These are phyloP conservation scores for Raddia guianensis DNA, from an alignment of 176 grass and related monocot species.

Conservation along the genomic window DNA sequence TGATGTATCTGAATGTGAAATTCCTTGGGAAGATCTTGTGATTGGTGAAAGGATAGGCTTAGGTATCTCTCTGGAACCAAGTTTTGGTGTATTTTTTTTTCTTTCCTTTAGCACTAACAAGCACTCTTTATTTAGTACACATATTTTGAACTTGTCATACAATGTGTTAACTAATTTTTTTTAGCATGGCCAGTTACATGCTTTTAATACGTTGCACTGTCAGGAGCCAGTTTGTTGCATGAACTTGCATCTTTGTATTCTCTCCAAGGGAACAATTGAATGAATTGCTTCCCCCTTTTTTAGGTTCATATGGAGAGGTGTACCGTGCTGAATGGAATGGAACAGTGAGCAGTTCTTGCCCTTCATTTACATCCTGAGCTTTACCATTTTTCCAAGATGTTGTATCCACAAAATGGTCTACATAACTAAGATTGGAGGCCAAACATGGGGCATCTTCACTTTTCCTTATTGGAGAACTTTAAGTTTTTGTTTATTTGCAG, in stretches of 20 bases:
- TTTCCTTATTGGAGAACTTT: slow-evolving; percentile 27
- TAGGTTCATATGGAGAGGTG: slow-evolving; percentile 99
- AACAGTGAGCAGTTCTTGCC: slow-evolving; percentile 66
- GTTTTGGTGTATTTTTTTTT: slow-evolving; percentile 33
- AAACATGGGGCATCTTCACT: slow-evolving; percentile 20
- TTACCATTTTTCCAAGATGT: slow-evolving; percentile 17
- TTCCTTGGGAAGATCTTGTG: slow-evolving; percentile 93
- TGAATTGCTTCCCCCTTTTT: slow-evolving; percentile 36
- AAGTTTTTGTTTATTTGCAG: slow-evolving; percentile 60
- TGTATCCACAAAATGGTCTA: slow-evolving; percentile 15
- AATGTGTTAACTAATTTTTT: background rate
- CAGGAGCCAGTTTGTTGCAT: slow-evolving; percentile 25
- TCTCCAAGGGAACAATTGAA: slow-evolving; percentile 37
- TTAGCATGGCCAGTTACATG: slow-evolving; percentile 29
- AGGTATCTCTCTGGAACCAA: slow-evolving; percentile 66
- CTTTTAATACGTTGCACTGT: slow-evolving; percentile 25
- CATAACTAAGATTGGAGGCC: slow-evolving; percentile 21
- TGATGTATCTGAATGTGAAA: slow-evolving; percentile 96
- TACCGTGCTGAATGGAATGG: slow-evolving; percentile 99
- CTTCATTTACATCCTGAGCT: slow-evolving; percentile 48
- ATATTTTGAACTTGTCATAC: slow-evolving; percentile 29
- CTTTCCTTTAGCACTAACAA: slow-evolving; percentile 34
- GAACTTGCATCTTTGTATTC: slow-evolving; percentile 24
- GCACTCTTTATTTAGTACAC: slow-evolving; percentile 14
- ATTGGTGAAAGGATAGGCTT: slow-evolving; percentile 99